A percentile compares a stretch with the other conserved stretches of the same genome.
Conservation (phyloP, 2,329 filamentous ascomycete species). For the Penicillium griseofulvum region DNA sequence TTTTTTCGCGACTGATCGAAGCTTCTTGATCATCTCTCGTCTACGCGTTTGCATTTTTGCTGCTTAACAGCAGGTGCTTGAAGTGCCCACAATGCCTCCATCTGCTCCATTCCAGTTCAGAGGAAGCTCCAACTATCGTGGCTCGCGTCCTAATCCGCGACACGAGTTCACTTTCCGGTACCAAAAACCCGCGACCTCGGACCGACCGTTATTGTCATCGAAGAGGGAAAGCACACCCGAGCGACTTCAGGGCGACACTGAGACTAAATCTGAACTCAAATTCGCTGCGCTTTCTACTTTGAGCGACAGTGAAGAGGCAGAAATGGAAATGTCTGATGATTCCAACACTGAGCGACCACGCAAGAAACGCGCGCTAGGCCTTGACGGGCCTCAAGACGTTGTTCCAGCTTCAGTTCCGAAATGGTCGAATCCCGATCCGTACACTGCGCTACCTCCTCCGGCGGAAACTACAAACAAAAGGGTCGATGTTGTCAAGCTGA, state of each 20-base stretch:
- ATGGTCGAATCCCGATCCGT: conserved; percentile 96
- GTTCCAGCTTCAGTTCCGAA: conserved; percentile 55
- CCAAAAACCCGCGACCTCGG: conserved; percentile 33
- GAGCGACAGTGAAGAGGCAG: conserved; percentile 47
- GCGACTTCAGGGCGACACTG: conserved; percentile 25
- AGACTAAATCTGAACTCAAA: conserved; percentile 30
- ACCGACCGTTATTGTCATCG: conserved; percentile 37
- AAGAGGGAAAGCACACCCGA: conserved; percentile 40
- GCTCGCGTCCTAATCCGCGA: conserved; percentile 4
- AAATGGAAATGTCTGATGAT: conserved; percentile 46
- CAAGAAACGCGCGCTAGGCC: conserved; percentile 37
- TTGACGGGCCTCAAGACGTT: conserved; percentile 19
- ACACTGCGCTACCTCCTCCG: conserved; percentile 78
- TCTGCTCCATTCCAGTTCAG: conserved; percentile 17
- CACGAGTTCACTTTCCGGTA: conserved; percentile 44
- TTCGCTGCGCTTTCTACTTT: conserved; percentile 40
- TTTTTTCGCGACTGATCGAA: conserved; percentile 10
- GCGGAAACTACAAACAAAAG: conserved; percentile 70
- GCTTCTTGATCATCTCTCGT: background rate
- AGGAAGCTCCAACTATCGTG: conserved; percentile 2
- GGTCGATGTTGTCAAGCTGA: conserved; percentile 83
- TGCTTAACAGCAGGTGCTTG: background rate
- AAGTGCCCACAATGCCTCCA: conserved; percentile 2
- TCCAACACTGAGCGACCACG: conserved; percentile 35
- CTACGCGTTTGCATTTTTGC: background rate